Evolutionary conservation across 2,329 filamentous ascomycete genomes (phyloP).

Genomic region (Fusarium subglutinans): DNA sequence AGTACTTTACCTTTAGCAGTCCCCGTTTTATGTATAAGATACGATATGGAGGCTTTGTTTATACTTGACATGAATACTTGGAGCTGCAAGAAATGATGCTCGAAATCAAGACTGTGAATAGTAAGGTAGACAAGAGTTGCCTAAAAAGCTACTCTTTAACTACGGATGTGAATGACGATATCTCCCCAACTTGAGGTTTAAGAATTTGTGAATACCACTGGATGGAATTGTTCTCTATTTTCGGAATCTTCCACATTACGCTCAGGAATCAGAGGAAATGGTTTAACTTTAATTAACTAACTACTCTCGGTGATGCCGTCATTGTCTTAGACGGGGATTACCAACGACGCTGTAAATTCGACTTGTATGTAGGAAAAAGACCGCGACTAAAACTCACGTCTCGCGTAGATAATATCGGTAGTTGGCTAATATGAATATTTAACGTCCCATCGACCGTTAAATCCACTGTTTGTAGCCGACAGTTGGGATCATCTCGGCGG

Average conservation of each 20-base stretch:
- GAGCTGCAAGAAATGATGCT: background rate
- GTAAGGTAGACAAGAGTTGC: background rate
- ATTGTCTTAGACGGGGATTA: background rate
- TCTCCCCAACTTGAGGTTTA: background rate
- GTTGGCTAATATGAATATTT: background rate
- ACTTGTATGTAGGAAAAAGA: background rate
- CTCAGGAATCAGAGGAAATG: background rate
- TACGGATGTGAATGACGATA: background rate
- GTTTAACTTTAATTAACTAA: background rate
- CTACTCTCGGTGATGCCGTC: background rate
- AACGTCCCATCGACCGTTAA: background rate
- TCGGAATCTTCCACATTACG: background rate
- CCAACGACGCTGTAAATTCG: background rate
- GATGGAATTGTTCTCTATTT: no score
- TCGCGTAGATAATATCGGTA: background rate
- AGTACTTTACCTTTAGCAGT: conserved; percentile 4
- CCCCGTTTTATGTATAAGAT: background rate
- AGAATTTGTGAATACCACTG: background rate
- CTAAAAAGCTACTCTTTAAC: no score
- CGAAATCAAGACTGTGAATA: background rate
- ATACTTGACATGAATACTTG: background rate
- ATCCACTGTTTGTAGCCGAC: background rate
- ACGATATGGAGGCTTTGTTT: background rate
- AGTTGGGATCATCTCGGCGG: conserved; percentile 9
- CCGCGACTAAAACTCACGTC: background rate